Base-by-base conservation (phyloP, 2,329 filamentous ascomycete species). In the Emergomyces pasteurianus region DNA sequence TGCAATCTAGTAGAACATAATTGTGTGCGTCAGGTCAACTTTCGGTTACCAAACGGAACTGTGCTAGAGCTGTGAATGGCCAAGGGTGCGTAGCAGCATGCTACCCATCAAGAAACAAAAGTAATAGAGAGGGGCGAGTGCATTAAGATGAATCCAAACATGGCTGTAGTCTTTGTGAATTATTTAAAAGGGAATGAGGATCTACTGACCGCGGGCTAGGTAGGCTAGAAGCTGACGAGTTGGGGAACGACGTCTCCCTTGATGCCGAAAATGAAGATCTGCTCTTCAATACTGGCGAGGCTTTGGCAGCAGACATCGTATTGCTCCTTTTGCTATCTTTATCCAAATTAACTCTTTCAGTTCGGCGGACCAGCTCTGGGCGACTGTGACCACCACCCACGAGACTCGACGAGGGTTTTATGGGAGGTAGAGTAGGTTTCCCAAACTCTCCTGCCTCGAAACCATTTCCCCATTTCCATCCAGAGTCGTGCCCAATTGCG, bases 391-490 rank as follows among this genome's bases (percentile, higher is more conserved):
- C 59, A 43, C 74, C 75, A 56, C 79, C 79, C 65, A 77, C 74
- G 58, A 81, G 70, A 68, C 79, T 82, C 52, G 79, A 81, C n/a
- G 74, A 72, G 3, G 78, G 74, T 53, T 75, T 76, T 52, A 81
- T 77, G 12, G 78, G 77, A 5, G 79, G 73, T 56, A 78, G 69
- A 16, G 65, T 62, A 16, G 66, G 63, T 55, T 71, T 72, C 59
- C 77, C 77, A 69, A 81, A 79, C 65, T 78, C 75, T 42, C 54
- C 55, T 28, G 59, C 72, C 62, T 75, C 77, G 53, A 76, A 76
- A 58, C 77, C 77, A 72, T 87, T 86, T 64, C 80, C 82, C 79
- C 82, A 84, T 70, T 81, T 76, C 83, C 83, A 87, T 63, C 81
- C 84, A 60, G 81, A 78, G 72, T 87, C 85, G 67, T 81, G 78